Base-by-base conservation (phyloP, 495 filamentous ascomycete species). In the Paragyromitra xinjiangensis region DNA sequence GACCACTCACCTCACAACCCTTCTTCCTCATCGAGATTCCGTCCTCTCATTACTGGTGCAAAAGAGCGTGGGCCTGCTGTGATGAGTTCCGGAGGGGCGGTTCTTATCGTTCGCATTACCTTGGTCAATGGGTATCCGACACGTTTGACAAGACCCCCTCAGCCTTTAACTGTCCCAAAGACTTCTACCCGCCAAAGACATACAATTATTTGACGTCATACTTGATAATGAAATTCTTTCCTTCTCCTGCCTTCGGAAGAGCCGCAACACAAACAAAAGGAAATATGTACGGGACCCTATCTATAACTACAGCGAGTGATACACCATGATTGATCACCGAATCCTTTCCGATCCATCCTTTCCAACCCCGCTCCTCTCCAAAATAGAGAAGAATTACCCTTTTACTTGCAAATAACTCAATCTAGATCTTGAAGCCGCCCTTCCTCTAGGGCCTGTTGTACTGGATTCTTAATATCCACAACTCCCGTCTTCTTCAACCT, bases 401-500 rank as follows among this genome's bases (percentile, higher is more conserved):
- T 3, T 39, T 37, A 5, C 34, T 61, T 19, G 59, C 14, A 63
- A 26, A 7, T 42, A 19, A 55, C 16, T 55, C 55, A 78, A 59
- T 78, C 77, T 72, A 93, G 61, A 78, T 98, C 93, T 83, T 96
- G 88, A 64, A 98, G 89, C 69, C 93, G 86, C 6, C 95, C 95
- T 80, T 93, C 89, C 34, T 89, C 88, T 24, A 91, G 81, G 2
- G 94, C 94, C 77, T 90, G 87, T 59, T 88, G 87, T 8, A 98
- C 90, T 6, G 95, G 95, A 80, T 98, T 97, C 84, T 94, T 88
- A 1, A 94, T 92, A 68, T 89, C 88, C 59, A 98, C 87, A 9
- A 98, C 86, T 16, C 95, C 95, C 58, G 91, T 97, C 77, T 89
- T 89, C 84, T 89, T 94, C 53, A 97, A 83, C 82, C 94, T 97